These are phyloP conservation scores for Danielozyma ontarioensis DNA, from an alignment of 805 yeast genomes.

Conservation along the genomic window DNA sequence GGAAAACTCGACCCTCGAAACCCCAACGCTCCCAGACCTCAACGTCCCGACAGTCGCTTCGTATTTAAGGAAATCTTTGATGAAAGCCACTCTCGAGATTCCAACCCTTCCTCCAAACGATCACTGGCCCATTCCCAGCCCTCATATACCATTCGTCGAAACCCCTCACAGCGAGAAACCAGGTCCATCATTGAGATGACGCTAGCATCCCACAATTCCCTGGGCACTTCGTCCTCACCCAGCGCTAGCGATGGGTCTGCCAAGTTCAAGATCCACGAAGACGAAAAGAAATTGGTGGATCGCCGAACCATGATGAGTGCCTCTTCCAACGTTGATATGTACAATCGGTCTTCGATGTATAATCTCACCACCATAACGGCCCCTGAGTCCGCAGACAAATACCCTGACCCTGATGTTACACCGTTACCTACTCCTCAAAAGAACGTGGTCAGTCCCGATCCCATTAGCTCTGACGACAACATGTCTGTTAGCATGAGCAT, in stretches of 20 bases:
- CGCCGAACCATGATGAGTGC: constrained; percentile 11
- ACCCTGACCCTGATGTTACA: constrained; percentile 17
- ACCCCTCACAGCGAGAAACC: constrained; percentile 1
- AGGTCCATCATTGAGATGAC: constrained; percentile 9
- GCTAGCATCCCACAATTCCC: constrained; percentile 5
- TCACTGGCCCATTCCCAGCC: not conserved
- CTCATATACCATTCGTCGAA: constrained; percentile 1
- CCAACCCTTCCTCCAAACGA: constrained; percentile 1
- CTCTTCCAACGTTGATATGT: constrained; percentile 11
- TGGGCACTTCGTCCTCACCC: constrained; percentile 3
- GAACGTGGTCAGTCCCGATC: not conserved
- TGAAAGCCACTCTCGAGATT: constrained; percentile 7
- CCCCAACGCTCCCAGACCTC: no score
- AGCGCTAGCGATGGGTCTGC: constrained; percentile 4
- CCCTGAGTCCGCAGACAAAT: constrained; percentile 10
- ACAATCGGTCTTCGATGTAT: constrained; percentile 12
- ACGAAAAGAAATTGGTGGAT: constrained; percentile 2
- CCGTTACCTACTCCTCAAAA: not conserved
- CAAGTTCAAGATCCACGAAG: constrained; percentile 8
- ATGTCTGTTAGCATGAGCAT: not conserved
- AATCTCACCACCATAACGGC: constrained; percentile 8
- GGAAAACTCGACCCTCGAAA: constrained; percentile 8
- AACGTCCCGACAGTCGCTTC: constrained; percentile 8
- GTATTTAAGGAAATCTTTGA: constrained; percentile 27
- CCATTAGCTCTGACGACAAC: not conserved